A percentile compares a stretch with the other conserved stretches of the same genome.
Evolutionary conservation across 1,284 basidiomycete species (phyloP).

Genomic region (Kwoniella shivajii): DNA sequence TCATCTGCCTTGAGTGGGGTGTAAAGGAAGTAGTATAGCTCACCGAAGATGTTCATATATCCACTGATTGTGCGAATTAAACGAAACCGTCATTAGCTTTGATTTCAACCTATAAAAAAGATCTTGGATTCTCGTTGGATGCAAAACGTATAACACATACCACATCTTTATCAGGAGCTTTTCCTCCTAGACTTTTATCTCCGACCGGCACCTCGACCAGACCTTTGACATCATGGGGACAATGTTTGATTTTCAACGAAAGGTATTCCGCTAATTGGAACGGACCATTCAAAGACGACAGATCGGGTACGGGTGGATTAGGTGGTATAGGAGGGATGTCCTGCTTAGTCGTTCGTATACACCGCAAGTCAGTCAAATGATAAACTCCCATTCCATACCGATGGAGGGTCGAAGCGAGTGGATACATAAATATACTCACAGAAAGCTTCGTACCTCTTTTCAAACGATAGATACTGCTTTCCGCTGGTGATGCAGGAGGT

Average conservation of each 20-base stretch:
- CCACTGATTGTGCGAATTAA: slow-evolving; percentile 61
- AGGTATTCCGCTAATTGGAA: slow-evolving; percentile 97
- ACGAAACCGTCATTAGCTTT: not conserved
- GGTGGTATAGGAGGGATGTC: slow-evolving; percentile 34
- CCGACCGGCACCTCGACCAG: slow-evolving; percentile 72
- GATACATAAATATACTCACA: not conserved
- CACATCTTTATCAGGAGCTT: slow-evolving; percentile 55
- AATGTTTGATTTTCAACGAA: slow-evolving; percentile 75
- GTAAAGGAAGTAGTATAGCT: slow-evolving; percentile 36
- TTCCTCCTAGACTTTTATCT: slow-evolving; percentile 48
- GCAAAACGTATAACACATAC: slow-evolving; percentile 44
- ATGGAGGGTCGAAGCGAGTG: not conserved
- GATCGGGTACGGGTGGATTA: slow-evolving; percentile 33
- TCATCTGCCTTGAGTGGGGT: not conserved
- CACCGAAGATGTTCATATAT: slow-evolving; percentile 91
- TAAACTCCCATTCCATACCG: not conserved
- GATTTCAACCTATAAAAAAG: not conserved
- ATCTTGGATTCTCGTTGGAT: too few species aligned
- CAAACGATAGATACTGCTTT: slow-evolving; percentile 7
- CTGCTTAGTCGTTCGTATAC: slow-evolving; percentile 16
- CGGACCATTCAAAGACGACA: slow-evolving; percentile 69
- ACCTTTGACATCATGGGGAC: slow-evolving; percentile 82
- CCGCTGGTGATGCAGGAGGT: not conserved
- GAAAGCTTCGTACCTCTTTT: slow-evolving; percentile 11
- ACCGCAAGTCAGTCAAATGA: not conserved